Conservation (phyloP, 768 basidiomycete species). For the Suillus decipiens region DNA sequence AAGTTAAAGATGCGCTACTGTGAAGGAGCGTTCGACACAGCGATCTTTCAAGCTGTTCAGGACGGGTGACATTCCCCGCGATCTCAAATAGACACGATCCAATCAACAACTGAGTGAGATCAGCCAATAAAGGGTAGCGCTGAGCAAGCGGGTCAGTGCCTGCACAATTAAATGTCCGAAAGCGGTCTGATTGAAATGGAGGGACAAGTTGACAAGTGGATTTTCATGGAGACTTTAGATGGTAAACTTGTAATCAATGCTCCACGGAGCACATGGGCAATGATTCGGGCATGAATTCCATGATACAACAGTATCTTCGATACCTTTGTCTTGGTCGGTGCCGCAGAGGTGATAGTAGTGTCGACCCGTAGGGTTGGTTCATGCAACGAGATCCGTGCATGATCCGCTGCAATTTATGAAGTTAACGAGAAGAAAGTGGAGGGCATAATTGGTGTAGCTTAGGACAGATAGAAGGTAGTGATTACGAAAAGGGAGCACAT, state of each 20-base stretch:
- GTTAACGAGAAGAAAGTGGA: no score
- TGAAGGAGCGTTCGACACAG: neutral
- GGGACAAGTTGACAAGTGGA: neutral
- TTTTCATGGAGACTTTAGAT: neutral
- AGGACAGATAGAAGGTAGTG: slow-evolving; percentile 2
- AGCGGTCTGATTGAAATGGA: slow-evolving; percentile 2
- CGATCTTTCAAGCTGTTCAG: neutral
- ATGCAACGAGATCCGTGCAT: neutral
- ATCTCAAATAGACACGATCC: neutral
- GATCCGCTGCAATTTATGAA: slow-evolving; percentile 6
- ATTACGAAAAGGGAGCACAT: neutral
- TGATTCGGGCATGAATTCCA: slow-evolving; percentile 1
- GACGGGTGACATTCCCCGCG: neutral
- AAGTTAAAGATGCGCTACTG: neutral
- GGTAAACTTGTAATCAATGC: neutral
- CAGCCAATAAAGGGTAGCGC: neutral
- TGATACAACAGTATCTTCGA: neutral
- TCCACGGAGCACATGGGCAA: neutral
- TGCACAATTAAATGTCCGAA: neutral
- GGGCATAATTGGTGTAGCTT: slow-evolving; percentile 2
- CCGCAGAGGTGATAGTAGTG: neutral
- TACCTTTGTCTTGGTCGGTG: neutral
- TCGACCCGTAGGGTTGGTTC: neutral
- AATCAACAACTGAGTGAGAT: neutral
- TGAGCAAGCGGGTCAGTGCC: neutral